Evolutionary conservation across 441 rosid genomes (phyloP).

Genomic region (Jatropha multifida): DNA sequence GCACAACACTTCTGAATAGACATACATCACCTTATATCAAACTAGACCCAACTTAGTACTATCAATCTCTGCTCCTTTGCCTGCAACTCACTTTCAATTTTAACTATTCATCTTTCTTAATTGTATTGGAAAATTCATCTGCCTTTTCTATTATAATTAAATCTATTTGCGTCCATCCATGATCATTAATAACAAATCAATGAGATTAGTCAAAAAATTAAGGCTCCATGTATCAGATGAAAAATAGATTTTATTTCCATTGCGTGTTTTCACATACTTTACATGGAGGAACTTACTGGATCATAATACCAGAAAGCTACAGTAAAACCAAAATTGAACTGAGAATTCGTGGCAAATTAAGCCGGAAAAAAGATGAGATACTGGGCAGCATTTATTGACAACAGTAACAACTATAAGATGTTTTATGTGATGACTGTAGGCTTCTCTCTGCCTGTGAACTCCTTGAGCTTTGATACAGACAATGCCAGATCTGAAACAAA

Average conservation of each 20-base stretch:
- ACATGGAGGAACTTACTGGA: conserved; percentile 23
- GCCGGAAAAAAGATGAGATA: conserved; percentile 15
- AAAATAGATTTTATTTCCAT: conserved; percentile 20
- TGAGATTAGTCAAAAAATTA: background rate
- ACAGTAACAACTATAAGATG: background rate
- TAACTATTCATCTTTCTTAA: no score
- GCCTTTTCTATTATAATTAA: no score
- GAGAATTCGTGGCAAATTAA: background rate
- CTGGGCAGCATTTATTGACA: conserved; percentile 7
- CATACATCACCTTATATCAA: background rate
- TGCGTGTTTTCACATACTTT: conserved; percentile 14
- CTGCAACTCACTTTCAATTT: no score
- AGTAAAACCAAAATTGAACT: conserved; percentile 39
- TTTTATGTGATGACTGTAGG: conserved; percentile 88
- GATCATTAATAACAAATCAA: no score
- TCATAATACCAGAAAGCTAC: conserved; percentile 11
- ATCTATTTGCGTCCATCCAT: background rate
- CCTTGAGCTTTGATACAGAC: conserved; percentile 85
- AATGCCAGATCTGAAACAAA: conserved; percentile 73
- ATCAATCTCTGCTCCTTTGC: background rate
- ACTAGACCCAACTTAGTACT: background rate
- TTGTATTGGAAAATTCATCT: no score
- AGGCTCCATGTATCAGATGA: background rate
- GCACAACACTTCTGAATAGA: background rate
- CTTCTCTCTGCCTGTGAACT: conserved; percentile 86